Evolutionary conservation across 2,329 filamentous ascomycete species (phyloP).

Genomic region (Teratosphaeria epicoccoides): DNA sequence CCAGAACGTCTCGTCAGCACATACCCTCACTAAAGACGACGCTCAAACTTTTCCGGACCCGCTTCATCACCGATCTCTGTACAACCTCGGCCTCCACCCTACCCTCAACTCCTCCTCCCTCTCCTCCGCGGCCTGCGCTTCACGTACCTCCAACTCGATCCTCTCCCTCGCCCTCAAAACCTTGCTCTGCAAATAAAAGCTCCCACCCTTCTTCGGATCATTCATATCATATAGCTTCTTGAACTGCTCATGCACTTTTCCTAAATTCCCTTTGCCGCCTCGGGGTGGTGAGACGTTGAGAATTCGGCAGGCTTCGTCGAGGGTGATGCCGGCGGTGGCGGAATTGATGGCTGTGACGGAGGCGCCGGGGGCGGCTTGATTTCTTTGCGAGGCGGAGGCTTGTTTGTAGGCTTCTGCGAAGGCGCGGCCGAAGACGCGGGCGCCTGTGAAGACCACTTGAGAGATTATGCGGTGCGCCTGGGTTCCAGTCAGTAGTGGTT

Average conservation of each 20-base stretch:
- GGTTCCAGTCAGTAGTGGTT: not conserved
- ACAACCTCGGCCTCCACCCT: conserved; percentile 91
- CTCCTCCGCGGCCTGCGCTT: conserved; percentile 58
- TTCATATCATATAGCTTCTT: conserved; percentile 92
- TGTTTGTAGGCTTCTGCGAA: conserved; percentile 94
- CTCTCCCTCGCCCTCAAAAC: conserved; percentile 81
- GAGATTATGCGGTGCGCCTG: conserved; percentile 87
- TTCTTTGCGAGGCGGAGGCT: conserved; percentile 60
- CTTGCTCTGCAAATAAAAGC: conserved; percentile 98
- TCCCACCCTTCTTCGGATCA: conserved; percentile 89
- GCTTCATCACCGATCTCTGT: conserved; percentile 58
- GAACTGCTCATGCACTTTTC: conserved; percentile 74
- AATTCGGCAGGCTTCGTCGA: conserved; percentile 95
- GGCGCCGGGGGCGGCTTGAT: conserved; percentile 17
- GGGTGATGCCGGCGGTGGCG: conserved; percentile 63
- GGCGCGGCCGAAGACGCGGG: conserved; percentile 83
- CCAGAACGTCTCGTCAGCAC: conserved; percentile 13
- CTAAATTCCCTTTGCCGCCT: conserved; percentile 64
- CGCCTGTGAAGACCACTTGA: conserved; percentile 82
- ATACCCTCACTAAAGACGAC: conserved; percentile 5
- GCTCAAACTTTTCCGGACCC: not conserved
- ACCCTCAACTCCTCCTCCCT: conserved; percentile 69
- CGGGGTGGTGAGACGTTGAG: conserved; percentile 87
- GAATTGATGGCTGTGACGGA: conserved; percentile 41
- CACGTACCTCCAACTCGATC: conserved; percentile 75